phyloP scores from a whole-genome alignment of 2,329 filamentous ascomycete genomes.

The Orbilia blumenaviensis region DNA sequence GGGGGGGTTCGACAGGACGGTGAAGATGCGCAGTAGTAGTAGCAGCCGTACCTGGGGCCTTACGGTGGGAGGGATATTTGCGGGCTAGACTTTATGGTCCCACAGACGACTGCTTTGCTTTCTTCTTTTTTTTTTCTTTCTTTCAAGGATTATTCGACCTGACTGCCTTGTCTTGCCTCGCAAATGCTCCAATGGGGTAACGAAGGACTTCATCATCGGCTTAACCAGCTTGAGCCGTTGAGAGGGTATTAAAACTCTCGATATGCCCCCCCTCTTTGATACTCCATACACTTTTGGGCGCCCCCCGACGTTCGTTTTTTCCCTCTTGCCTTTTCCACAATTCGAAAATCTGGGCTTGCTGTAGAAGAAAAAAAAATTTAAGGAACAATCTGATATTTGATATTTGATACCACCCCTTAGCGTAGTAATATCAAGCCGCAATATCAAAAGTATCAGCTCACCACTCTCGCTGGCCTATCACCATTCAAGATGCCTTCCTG shows the following conservation, averaged over 20 bases:
- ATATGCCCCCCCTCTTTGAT: conserved; percentile 34
- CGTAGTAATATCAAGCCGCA: conserved; percentile 14
- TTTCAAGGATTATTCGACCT: conserved; percentile 9
- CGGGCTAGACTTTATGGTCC: conserved; percentile 38
- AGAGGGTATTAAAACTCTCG: conserved; percentile 54
- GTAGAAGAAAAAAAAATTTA: background rate
- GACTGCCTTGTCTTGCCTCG: conserved; percentile 23
- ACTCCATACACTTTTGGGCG: conserved; percentile 17
- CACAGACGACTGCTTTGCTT: too few species aligned
- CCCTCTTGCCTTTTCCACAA: background rate
- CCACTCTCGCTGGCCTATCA: conserved; percentile 29
- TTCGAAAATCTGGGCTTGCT: background rate
- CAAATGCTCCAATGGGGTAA: conserved; percentile 33
- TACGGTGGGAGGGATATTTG: conserved; percentile 23
- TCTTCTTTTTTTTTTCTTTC: too few species aligned
- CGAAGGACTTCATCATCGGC: conserved; percentile 35
- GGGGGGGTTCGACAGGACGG: conserved; percentile 12
- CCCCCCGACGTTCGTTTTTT: conserved; percentile 17
- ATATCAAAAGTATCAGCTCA: conserved; percentile 37
- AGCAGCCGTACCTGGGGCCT: conserved; percentile 1
- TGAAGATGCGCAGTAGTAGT: conserved; percentile 12
- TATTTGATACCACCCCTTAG: conserved; percentile 44
- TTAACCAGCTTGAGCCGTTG: conserved; percentile 41
- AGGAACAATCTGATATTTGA: too few species aligned
- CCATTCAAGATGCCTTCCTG: conserved; percentile 50